Percentiles rank a stretch among this genome's conserved stretches.
Conservation (phyloP, 306 rosid species). For the Lathyrus oleraceus region DNA sequence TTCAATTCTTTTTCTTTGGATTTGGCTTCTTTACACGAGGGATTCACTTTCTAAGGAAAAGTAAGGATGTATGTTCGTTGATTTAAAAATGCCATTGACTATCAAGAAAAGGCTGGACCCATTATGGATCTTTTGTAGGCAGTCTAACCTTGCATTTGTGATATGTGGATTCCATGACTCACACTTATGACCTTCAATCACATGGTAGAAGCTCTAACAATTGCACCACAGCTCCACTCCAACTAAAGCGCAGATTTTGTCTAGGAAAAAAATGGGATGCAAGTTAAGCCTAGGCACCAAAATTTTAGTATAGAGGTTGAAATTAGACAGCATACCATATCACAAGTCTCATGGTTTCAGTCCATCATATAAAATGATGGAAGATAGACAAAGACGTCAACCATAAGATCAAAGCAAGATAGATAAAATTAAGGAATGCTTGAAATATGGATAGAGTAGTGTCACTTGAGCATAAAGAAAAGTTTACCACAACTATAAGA, state of each 20-base stretch:
- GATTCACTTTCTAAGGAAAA: constrained; percentile 1
- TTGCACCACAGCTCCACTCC: background rate
- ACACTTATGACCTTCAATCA: background rate
- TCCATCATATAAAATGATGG: constrained; percentile 5
- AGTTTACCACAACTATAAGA: background rate
- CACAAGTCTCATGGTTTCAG: background rate
- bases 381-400: constrained; percentile 1
- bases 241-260: constrained; percentile 4
- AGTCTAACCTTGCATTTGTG: background rate
- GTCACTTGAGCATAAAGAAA: background rate
- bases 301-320: background rate
- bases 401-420: background rate
- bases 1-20: background rate
- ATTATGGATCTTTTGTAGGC: background rate
- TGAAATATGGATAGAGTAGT: background rate
- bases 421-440: background rate
- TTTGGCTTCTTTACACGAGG: background rate
- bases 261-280: background rate
- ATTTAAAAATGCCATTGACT: background rate
- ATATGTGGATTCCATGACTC: constrained; percentile 3
- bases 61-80: background rate
- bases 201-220: background rate
- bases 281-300: background rate
- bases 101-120: background rate
- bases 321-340: background rate